Base-by-base conservation (phyloP, 2,329 filamentous ascomycete species). In the Pestalotiopsis sp. region DNA sequence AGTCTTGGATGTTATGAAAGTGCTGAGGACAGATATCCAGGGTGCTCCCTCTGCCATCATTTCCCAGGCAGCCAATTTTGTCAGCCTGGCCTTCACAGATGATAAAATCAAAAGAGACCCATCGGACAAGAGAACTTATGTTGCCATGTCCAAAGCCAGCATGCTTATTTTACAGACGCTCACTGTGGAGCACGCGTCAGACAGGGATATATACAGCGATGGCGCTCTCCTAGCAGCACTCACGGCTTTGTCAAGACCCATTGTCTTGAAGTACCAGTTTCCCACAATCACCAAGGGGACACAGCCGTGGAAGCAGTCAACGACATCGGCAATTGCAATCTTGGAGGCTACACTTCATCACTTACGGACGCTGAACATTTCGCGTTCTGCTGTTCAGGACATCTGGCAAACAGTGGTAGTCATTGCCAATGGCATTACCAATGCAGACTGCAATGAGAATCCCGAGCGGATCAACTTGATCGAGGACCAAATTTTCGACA, bases 61-160 rank as follows among this genome's bases (percentile, higher is more conserved):
- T 65, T 83, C 83, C 0, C 87, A 93, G 67, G 86, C 94, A 11
- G 89, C 93, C 1, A 88, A 92, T 64, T 90, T 97, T 69, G 87
- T 90, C 9, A 86, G 89, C 2, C 83, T 97, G 41, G 91, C 93
- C 1, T 95, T 93, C 73, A 80, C 83, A 0, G 75, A 79, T 38
- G 80, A 77, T 14, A 76, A 71, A 69, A 74, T 71, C 49, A 67
- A 81, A 71, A 67, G 79, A 78, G 72, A 78, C 41, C n/a, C 72
- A 41, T n/a, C 70, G 74, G 65, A 79, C 65, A 89, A 89, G 68
- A 92, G 93, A 6, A 97, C 94, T 0, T 98, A 94, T 76, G 90
- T 99, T 67, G 95, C 96, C 41, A 88, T 98, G 76, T 94, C 95
- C 1, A 97, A 96, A 78, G 89, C 89, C 23, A 90, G 92, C 69